Evolutionary conservation across 441 rosid species (phyloP).

Genomic region (Mallotus japonicus): DNA sequence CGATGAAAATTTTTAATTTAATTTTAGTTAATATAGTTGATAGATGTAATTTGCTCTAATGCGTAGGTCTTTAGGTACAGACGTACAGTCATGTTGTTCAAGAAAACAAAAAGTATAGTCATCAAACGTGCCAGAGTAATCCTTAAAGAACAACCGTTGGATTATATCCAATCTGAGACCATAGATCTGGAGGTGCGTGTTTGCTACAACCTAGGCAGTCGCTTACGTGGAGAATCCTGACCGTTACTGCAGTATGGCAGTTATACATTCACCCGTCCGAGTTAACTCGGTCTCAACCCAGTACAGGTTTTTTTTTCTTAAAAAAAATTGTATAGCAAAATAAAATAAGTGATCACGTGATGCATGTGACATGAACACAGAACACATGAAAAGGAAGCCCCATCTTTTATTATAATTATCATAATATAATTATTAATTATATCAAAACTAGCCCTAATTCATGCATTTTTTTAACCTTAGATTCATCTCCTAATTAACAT

Average conservation of each 20-base stretch:
- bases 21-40: too few species aligned
- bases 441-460: too few species aligned
- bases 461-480: neutral
- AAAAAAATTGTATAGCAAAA: too few species aligned
- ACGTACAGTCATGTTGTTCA: too few species aligned
- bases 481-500: neutral
- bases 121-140: neutral
- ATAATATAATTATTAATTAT: too few species aligned
- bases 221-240: conserved; percentile 6
- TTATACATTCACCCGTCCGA: neutral
- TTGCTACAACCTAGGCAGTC: neutral
- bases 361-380: conserved; percentile 4
- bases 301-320: too few species aligned
- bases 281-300: neutral
- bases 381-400: neutral
- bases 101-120: too few species aligned
- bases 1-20: too few species aligned
- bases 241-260: neutral
- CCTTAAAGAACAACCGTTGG: neutral
- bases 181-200: conserved; percentile 2
- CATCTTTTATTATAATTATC: neutral
- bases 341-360: neutral
- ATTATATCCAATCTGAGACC: neutral
- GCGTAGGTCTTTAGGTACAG: too few species aligned
- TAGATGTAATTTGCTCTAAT: too few species aligned